Conservation (phyloP, 768 basidiomycete genomes). For the Fibroporia radiculosa region DNA sequence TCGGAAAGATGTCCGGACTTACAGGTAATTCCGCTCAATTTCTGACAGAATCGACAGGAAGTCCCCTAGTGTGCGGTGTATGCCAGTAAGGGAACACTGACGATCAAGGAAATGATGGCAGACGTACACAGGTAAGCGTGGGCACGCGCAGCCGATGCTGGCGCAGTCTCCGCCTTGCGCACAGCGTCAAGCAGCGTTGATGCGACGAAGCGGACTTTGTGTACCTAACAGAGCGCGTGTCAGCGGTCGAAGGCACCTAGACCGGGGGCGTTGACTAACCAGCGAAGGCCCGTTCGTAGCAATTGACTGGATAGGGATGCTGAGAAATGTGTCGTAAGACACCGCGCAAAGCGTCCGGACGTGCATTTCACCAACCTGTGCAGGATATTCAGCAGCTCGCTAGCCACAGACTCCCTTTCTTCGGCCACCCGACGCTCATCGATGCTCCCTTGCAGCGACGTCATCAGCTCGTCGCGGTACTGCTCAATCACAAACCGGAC, state of each 20-base stretch:
- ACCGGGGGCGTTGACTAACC: slow-evolving; percentile 27
- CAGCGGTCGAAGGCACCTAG: neutral
- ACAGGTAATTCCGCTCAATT: slow-evolving; percentile 88
- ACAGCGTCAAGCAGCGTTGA: slow-evolving; percentile 84
- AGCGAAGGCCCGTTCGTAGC: slow-evolving; percentile 82
- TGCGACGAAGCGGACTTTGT: slow-evolving; percentile 91
- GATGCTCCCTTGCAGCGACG: slow-evolving; percentile 54
- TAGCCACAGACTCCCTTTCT: slow-evolving; percentile 78
- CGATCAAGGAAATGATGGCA: neutral
- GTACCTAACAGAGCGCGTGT: slow-evolving; percentile 43
- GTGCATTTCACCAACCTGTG: slow-evolving; percentile 47
- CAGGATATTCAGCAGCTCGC: slow-evolving; percentile 79
- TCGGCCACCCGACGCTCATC: slow-evolving; percentile 61
- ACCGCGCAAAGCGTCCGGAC: neutral
- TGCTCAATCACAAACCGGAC: slow-evolving; percentile 90
- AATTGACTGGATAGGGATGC: slow-evolving; percentile 90
- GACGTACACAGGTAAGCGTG: slow-evolving; percentile 78
- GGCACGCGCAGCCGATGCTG: slow-evolving; percentile 74
- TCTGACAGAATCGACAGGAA: slow-evolving; percentile 87
- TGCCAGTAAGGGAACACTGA: slow-evolving; percentile 1
- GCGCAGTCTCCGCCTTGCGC: slow-evolving; percentile 70
- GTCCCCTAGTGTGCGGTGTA: slow-evolving; percentile 54
- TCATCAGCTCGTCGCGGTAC: slow-evolving; percentile 80
- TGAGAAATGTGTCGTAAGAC: slow-evolving; percentile 21
- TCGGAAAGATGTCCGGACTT: slow-evolving; percentile 20